Percentiles rank a stretch among this genome's conserved stretches.
Evolutionary conservation across 768 basidiomycete species (phyloP).

Genomic region (Podaxis carcinomalis): DNA sequence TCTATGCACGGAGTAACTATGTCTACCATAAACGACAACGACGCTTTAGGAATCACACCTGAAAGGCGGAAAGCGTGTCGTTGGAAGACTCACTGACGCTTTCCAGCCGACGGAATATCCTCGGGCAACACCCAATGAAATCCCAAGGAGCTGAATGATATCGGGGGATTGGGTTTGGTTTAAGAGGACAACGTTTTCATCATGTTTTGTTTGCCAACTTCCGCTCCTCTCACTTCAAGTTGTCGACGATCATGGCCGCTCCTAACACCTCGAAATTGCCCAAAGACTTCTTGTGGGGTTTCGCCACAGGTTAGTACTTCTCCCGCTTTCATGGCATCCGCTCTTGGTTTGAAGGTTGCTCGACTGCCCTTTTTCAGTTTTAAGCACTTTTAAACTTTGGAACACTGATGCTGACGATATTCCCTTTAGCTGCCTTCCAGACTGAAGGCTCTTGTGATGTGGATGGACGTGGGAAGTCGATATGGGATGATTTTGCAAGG

Average conservation of each 20-base stretch:
- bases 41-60: constrained; percentile 17
- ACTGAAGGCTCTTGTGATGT: constrained; percentile 63
- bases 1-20: constrained; percentile 27
- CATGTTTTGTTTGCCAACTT: constrained; percentile 24
- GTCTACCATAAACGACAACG: constrained; percentile 19
- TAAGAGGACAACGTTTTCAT: constrained; percentile 28
- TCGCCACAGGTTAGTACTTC: constrained; percentile 54
- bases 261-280: constrained; percentile 39
- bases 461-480: constrained; percentile 62
- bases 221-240: constrained; percentile 21
- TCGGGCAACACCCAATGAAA: constrained; percentile 36
- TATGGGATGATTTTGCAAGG: constrained; percentile 73
- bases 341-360: neutral
- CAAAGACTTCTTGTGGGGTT: constrained; percentile 65
- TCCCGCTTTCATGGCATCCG: constrained; percentile 1
- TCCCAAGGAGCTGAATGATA: constrained; percentile 37
- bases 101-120: constrained; percentile 39
- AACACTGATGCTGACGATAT: constrained; percentile 7
- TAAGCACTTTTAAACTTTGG: constrained; percentile 1
- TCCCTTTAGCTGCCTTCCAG: constrained; percentile 56
- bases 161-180: constrained; percentile 38
- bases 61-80: constrained; percentile 19
- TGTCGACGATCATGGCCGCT: constrained; percentile 25
- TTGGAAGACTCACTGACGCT: constrained; percentile 18
- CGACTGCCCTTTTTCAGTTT: neutral